phyloP scores from a whole-genome alignment of 352 stramenopile species.

The Phytophthora foliorum region DNA sequence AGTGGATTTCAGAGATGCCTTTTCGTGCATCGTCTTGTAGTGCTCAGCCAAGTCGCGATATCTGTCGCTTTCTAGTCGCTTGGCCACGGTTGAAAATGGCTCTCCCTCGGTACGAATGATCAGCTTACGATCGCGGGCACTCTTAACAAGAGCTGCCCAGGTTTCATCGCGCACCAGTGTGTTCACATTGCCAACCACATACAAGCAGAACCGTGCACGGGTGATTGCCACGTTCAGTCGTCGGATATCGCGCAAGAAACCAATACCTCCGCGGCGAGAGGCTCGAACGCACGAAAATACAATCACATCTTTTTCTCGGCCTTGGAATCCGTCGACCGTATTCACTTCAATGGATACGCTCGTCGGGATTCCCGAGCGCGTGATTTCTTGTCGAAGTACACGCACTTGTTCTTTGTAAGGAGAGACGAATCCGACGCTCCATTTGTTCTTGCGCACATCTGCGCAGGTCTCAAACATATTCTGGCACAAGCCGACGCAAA shows the following conservation, averaged over 20 bases:
- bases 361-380: slow-evolving; percentile 52
- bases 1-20: slow-evolving; percentile 51
- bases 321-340: slow-evolving; percentile 98
- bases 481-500: slow-evolving; percentile 83
- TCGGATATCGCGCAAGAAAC: slow-evolving; percentile 92
- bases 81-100: slow-evolving; percentile 51
- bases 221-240: slow-evolving; percentile 94
- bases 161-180: slow-evolving; percentile 83
- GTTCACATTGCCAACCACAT: slow-evolving; percentile 85
- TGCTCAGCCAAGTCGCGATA: slow-evolving; percentile 52
- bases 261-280: slow-evolving; percentile 82
- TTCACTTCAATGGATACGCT: slow-evolving; percentile 94
- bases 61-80: slow-evolving; percentile 55
- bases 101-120: slow-evolving; percentile 63
- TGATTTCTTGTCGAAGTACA: slow-evolving; percentile 76
- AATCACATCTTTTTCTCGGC: slow-evolving; percentile 99
- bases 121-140: slow-evolving; percentile 70
- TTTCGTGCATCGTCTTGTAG: slow-evolving; percentile 81
- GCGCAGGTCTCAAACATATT: slow-evolving; percentile 65
- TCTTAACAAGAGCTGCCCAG: slow-evolving; percentile 82
- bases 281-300: slow-evolving; percentile 97
- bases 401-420: slow-evolving; percentile 98
- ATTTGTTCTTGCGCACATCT: slow-evolving; percentile 74
- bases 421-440: slow-evolving; percentile 97
- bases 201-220: slow-evolving; percentile 88